phyloP scores from a whole-genome alignment of 345 rosid genomes.

The Lepidium sativum region DNA sequence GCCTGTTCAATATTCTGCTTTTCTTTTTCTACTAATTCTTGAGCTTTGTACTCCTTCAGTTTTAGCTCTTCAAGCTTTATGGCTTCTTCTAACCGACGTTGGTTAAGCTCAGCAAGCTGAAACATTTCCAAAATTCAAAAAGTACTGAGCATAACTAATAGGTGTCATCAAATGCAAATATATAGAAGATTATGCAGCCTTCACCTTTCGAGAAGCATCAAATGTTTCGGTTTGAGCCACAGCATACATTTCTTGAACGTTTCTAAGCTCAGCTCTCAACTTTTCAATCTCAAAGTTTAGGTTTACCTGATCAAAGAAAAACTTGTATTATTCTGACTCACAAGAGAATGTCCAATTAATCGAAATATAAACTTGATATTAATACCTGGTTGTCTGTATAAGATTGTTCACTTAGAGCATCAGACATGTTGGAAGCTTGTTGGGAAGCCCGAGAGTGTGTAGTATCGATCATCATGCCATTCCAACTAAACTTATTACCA shows the following conservation, averaged over 20 bases:
- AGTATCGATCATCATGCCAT: conserved; percentile 20
- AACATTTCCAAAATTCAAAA: neutral
- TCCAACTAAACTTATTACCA: conserved; percentile 24
- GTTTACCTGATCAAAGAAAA: conserved; percentile 33
- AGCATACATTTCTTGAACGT: conserved; percentile 65
- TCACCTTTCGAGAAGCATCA: conserved; percentile 80
- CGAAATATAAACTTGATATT: neutral
- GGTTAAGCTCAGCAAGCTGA: conserved; percentile 33
- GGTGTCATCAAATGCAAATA: neutral
- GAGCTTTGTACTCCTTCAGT: conserved; percentile 44
- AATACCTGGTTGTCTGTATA: conserved; percentile 48
- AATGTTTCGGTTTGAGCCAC: conserved; percentile 66
- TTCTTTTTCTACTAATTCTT: conserved; percentile 51
- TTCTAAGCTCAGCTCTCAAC: conserved; percentile 82
- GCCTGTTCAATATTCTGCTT: conserved; percentile 52
- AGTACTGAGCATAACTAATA: neutral
- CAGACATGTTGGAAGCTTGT: conserved; percentile 49
- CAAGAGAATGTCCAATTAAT: neutral
- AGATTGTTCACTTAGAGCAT: conserved; percentile 34
- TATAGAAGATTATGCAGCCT: conserved; percentile 2
- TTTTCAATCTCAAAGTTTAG: conserved; percentile 75
- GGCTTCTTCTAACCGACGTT: conserved; percentile 53
- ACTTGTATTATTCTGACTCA: neutral
- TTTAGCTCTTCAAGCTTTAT: conserved; percentile 52
- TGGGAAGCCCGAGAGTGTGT: conserved; percentile 41